Percentiles rank a stretch among this genome's conserved stretches.
These are phyloP conservation scores for Nakazawaea molendinolei DNA, from an alignment of 805 yeast species.

Conservation along the genomic window DNA sequence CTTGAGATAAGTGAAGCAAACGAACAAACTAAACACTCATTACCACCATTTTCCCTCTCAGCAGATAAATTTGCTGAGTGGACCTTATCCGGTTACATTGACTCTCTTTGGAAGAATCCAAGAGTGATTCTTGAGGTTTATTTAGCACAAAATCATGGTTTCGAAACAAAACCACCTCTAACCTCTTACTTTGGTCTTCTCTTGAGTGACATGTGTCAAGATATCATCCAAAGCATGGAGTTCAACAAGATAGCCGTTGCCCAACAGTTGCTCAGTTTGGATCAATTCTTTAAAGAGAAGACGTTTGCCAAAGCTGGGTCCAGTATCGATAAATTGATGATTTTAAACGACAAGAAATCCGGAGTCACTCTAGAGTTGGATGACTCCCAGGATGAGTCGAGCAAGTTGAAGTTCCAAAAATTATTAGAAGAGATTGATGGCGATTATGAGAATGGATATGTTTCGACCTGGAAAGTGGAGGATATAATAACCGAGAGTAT, in stretches of 20 bases:
- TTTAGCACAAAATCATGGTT: slow-evolving; percentile 37
- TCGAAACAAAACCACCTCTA: slow-evolving; percentile 61
- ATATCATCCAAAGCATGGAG: slow-evolving; percentile 71
- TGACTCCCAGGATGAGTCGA: slow-evolving; percentile 18
- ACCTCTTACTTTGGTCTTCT: slow-evolving; percentile 50
- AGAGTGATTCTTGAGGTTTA: slow-evolving; percentile 58
- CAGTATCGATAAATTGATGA: slow-evolving; percentile 61
- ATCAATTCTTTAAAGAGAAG: slow-evolving; percentile 59
- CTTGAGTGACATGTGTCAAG: slow-evolving; percentile 69
- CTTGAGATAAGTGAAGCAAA: slow-evolving; percentile 12
- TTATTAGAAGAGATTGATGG: slow-evolving; percentile 27
- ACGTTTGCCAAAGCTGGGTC: slow-evolving; percentile 70
- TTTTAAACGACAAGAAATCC: slow-evolving; percentile 24
- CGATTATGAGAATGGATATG: slow-evolving; percentile 30
- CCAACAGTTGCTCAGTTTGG: slow-evolving; percentile 70
- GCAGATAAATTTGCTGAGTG: background rate
- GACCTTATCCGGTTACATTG: slow-evolving; percentile 43
- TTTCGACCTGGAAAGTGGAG: slow-evolving; percentile 84
- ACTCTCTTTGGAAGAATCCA: slow-evolving; percentile 62
- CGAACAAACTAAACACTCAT: slow-evolving; percentile 22
- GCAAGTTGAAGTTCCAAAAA: slow-evolving; percentile 15
- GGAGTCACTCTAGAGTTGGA: slow-evolving; percentile 32
- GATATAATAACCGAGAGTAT: slow-evolving; percentile 83
- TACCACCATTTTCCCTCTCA: slow-evolving; percentile 22
- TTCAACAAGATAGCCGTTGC: slow-evolving; percentile 87